Evolutionary conservation across 352 stramenopile species (phyloP).

Genomic region (Globisporangium paroecandrum): DNA sequence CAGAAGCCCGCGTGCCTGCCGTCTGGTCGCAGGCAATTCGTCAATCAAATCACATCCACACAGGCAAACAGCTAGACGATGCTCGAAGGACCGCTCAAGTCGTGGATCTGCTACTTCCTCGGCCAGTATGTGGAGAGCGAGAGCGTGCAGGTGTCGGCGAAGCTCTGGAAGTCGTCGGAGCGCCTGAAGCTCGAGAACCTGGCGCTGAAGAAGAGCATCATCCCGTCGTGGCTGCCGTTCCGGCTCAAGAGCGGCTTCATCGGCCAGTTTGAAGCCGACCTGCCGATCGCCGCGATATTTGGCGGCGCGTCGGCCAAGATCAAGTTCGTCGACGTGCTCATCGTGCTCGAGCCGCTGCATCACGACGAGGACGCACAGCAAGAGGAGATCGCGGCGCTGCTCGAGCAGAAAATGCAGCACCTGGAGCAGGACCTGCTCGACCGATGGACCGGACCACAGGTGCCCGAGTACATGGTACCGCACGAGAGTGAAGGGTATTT

Average conservation of each 20-base stretch:
- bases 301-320: conserved; percentile 77
- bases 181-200: conserved; percentile 85
- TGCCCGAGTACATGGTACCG: conserved; percentile 58
- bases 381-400: conserved; percentile 48
- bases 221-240: conserved; percentile 82
- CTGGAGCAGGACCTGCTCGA: conserved; percentile 78
- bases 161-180: conserved; percentile 86
- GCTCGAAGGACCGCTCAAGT: conserved; percentile 87
- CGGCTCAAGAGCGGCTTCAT: conserved; percentile 85
- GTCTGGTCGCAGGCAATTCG: background rate
- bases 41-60: background rate
- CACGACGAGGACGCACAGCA: conserved; percentile 72
- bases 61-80: conserved; percentile 27
- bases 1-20: background rate
- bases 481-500: conserved; percentile 87
- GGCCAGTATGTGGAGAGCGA: conserved; percentile 87
- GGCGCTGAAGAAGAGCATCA: conserved; percentile 77
- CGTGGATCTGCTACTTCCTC: conserved; percentile 82
- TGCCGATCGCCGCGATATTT: conserved; percentile 87
- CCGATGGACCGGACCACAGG: conserved; percentile 67
- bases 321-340: conserved; percentile 83
- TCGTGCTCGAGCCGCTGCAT: conserved; percentile 69
- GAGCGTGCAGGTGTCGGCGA: conserved; percentile 80
- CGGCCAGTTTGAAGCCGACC: conserved; percentile 77
- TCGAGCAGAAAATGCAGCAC: conserved; percentile 65